Conservation (phyloP, 1,284 basidiomycete genomes). For the Sporisorium scitamineum region DNA sequence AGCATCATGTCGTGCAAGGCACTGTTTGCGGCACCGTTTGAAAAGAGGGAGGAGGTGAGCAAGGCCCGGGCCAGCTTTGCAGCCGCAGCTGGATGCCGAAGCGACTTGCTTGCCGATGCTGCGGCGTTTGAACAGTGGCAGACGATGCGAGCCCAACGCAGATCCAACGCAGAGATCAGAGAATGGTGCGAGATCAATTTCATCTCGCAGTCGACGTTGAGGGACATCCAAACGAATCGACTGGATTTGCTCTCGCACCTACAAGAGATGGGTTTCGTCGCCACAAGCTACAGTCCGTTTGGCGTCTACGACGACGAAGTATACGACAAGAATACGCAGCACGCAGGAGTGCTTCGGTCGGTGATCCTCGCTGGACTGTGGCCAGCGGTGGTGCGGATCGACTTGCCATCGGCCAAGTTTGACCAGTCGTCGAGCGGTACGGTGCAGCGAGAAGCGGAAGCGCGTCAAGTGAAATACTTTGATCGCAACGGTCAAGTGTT, state of each 20-base stretch:
- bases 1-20: slow-evolving; percentile 89
- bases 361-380: slow-evolving; percentile 68
- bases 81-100: slow-evolving; percentile 76
- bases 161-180: slow-evolving; percentile 73
- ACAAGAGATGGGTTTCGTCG: slow-evolving; percentile 79
- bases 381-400: slow-evolving; percentile 72
- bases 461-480: slow-evolving; percentile 60
- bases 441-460: slow-evolving; percentile 60
- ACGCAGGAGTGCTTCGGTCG: slow-evolving; percentile 54
- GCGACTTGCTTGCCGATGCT: slow-evolving; percentile 86
- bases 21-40: slow-evolving; percentile 82
- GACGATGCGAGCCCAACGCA: slow-evolving; percentile 73
- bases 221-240: slow-evolving; percentile 84
- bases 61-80: slow-evolving; percentile 68
- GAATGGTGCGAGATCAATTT: slow-evolving; percentile 89
- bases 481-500: slow-evolving; percentile 75
- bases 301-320: slow-evolving; percentile 68
- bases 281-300: slow-evolving; percentile 58
- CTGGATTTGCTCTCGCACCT: slow-evolving; percentile 82
- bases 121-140: slow-evolving; percentile 80
- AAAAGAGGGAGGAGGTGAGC: slow-evolving; percentile 83
- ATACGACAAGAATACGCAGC: slow-evolving; percentile 49
- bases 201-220: slow-evolving; percentile 79
- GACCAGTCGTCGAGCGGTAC: slow-evolving; percentile 62
- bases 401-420: slow-evolving; percentile 58